A percentile compares a stretch with the other conserved stretches of the same genome.
Evolutionary conservation across 2,329 filamentous ascomycete species (phyloP).

Genomic region (Pyrenochaeta sp.): DNA sequence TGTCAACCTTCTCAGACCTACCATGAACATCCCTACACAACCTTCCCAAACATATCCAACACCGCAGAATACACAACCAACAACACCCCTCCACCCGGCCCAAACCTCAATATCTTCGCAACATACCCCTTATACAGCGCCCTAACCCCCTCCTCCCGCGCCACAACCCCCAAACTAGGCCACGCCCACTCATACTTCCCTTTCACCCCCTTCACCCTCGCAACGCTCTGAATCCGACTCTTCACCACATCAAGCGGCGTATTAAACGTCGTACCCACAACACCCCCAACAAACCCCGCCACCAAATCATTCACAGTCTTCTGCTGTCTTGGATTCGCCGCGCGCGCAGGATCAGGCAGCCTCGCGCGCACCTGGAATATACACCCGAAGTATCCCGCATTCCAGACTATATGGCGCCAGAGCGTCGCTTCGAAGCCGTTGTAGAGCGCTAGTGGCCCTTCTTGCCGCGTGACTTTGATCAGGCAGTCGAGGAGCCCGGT

Average conservation of each 20-base stretch:
- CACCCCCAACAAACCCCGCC: slow-evolving; percentile 40
- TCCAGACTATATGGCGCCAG: slow-evolving; percentile 45
- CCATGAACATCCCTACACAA: slow-evolving; percentile 10
- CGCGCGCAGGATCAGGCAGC: slow-evolving; percentile 24
- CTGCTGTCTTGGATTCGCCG: slow-evolving; percentile 26
- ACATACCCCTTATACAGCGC: slow-evolving; percentile 44
- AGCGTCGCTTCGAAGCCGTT: slow-evolving; percentile 45
- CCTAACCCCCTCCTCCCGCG: slow-evolving; percentile 37
- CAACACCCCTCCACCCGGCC: slow-evolving; percentile 40
- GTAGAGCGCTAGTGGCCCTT: slow-evolving; percentile 38
- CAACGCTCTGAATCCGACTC: slow-evolving; percentile 44
- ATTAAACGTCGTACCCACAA: slow-evolving; percentile 42
- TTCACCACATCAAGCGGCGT: slow-evolving; percentile 45
- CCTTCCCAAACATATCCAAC: slow-evolving; percentile 27
- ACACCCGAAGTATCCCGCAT: slow-evolving; percentile 44
- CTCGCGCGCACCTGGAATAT: slow-evolving; percentile 41
- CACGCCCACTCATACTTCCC: slow-evolving; percentile 42
- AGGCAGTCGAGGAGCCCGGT: slow-evolving; percentile 38
- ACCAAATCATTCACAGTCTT: slow-evolving; percentile 40
- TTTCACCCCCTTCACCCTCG: slow-evolving; percentile 32
- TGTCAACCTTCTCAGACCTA: too few relatives aligned
- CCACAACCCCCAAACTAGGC: slow-evolving; percentile 36
- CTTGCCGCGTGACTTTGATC: slow-evolving; percentile 34
- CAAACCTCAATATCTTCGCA: slow-evolving; percentile 42
- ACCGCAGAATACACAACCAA: slow-evolving; percentile 42